Percentiles rank a stretch among this genome's conserved stretches.
These are phyloP conservation scores for Peterozyma toletana DNA, from an alignment of 805 yeast genomes.

Conservation along the genomic window DNA sequence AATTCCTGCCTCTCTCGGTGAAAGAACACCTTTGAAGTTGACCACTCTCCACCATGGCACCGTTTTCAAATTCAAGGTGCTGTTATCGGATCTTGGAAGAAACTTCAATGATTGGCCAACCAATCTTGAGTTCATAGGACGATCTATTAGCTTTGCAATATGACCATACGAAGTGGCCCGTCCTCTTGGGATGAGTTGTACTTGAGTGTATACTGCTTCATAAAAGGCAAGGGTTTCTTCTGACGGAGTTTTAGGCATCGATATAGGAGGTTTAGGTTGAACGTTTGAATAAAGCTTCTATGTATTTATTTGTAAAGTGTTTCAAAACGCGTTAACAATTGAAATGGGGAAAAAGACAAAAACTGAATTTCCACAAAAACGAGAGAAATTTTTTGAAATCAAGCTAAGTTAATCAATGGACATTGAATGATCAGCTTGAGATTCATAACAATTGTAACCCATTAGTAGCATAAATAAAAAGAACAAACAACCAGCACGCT, in stretches of 20 bases:
- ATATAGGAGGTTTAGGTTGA: neutral
- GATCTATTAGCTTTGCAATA: slow-evolving; percentile 54
- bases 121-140: slow-evolving; percentile 64
- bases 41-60: slow-evolving; percentile 85
- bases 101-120: slow-evolving; percentile 67
- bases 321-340: neutral
- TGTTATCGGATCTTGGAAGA: slow-evolving; percentile 11
- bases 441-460: too few species aligned
- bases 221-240: slow-evolving; percentile 53
- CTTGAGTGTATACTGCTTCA: slow-evolving; percentile 50
- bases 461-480: neutral
- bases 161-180: slow-evolving; percentile 68
- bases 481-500: neutral
- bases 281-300: too few species aligned
- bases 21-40: slow-evolving; percentile 53
- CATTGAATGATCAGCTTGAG: too few species aligned
- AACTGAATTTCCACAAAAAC: too few species aligned
- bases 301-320: too few species aligned
- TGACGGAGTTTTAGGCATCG: slow-evolving; percentile 2
- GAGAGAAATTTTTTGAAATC: too few species aligned
- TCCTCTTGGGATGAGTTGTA: slow-evolving; percentile 51
- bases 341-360: neutral
- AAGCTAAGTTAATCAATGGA: too few species aligned
- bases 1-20: slow-evolving; percentile 43
- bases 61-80: slow-evolving; percentile 17